Evolutionary conservation across 306 rosid genomes (phyloP).

Genomic region (Hippophae rhamnoides): DNA sequence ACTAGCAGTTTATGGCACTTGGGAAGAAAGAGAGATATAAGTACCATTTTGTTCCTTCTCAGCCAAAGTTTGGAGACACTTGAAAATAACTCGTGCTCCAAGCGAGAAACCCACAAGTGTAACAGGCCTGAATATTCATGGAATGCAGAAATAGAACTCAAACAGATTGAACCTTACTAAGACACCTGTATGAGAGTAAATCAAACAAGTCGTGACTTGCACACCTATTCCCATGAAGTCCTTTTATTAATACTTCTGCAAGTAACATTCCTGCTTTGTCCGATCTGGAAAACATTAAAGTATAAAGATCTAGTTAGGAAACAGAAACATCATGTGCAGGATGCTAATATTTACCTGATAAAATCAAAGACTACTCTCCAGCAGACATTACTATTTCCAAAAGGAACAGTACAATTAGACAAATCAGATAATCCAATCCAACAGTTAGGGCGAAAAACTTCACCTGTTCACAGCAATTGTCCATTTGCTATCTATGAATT

Average conservation of each 20-base stretch:
- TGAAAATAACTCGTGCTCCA: constrained; percentile 39
- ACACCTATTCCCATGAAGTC: constrained; percentile 43
- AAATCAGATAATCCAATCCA: no score
- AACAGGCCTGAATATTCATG: constrained; percentile 34
- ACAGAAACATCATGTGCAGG: not conserved
- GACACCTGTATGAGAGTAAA: not conserved
- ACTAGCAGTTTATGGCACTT: constrained; percentile 1
- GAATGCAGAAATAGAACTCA: not conserved
- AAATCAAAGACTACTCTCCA: not conserved
- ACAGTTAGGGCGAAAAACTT: not conserved
- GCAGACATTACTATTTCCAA: not conserved
- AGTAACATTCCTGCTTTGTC: constrained; percentile 47
- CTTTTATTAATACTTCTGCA: constrained; percentile 38
- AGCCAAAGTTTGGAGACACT: constrained; percentile 40
- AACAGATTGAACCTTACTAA: not conserved
- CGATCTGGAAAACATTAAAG: constrained; percentile 29
- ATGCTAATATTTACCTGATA: not conserved
- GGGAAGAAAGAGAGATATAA: constrained; percentile 3
- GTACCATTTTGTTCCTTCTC: constrained; percentile 29
- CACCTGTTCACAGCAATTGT: constrained; percentile 44
- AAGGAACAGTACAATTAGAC: not conserved
- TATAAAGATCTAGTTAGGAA: not conserved
- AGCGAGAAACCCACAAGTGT: constrained; percentile 47
- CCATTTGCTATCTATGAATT: constrained; percentile 47
- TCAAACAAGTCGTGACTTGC: not conserved